Conservation (phyloP, 257 asterid genomes). For the Verbena officinalis region DNA sequence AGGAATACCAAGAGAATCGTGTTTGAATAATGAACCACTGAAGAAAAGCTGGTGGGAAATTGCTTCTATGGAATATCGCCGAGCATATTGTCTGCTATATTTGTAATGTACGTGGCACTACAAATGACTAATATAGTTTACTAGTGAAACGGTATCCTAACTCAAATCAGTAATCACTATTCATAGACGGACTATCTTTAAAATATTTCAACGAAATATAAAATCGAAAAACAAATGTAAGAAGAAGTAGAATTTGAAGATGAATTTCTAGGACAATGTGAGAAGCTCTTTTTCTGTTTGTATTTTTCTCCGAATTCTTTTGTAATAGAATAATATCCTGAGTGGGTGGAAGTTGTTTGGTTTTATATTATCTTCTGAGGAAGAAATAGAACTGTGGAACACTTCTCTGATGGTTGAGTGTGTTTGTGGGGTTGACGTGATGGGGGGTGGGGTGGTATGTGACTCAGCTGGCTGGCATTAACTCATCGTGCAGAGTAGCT, state of each 20-base stretch:
- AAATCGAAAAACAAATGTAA: not conserved
- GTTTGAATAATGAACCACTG: constrained; percentile 33
- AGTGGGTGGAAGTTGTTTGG: constrained; percentile 31
- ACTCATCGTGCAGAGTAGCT: not conserved
- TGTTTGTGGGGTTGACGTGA: constrained; percentile 34
- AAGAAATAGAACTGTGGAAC: constrained; percentile 1
- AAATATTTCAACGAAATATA: not conserved
- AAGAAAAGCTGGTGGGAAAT: constrained; percentile 45
- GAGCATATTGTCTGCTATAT: constrained; percentile 25
- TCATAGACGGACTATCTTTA: constrained; percentile 26
- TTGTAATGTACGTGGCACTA: constrained; percentile 35
- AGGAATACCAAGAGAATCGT: constrained; percentile 28
- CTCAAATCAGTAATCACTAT: constrained; percentile 9
- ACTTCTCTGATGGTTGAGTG: constrained; percentile 6
- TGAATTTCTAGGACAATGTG: constrained; percentile 14
- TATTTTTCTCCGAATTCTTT: constrained; percentile 11
- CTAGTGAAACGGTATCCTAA: constrained; percentile 23
- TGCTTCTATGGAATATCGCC: constrained; percentile 36
- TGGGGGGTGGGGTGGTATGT: constrained; percentile 25
- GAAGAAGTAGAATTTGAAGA: constrained; percentile 9
- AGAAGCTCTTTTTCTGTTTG: constrained; percentile 25
- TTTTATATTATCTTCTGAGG: constrained; percentile 25
- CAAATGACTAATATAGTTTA: constrained; percentile 9
- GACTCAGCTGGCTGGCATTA: constrained; percentile 19
- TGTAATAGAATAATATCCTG: constrained; percentile 31